Evolutionary conservation across 148 eudicot species (phyloP).

Genomic region (Chenopodium album): DNA sequence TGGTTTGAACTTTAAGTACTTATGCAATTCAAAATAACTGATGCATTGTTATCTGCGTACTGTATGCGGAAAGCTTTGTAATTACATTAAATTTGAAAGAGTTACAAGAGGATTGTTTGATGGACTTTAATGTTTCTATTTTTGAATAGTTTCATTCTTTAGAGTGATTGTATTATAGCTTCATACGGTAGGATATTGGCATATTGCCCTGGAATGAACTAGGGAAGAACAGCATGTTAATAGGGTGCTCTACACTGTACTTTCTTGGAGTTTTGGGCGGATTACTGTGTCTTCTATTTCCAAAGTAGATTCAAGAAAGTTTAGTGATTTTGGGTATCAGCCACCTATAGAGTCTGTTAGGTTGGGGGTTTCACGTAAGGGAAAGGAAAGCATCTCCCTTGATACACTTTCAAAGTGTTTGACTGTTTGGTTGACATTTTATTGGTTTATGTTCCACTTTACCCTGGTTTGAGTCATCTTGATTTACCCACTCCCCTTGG

Average conservation of each 20-base stretch:
- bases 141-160: too few relatives aligned
- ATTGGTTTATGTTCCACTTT: not conserved
- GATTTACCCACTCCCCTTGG: not conserved
- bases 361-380: not conserved
- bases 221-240: not conserved
- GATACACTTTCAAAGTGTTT: not conserved
- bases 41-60: not conserved
- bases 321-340: not conserved
- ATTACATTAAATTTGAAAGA: too few relatives aligned
- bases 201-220: not conserved
- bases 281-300: not conserved
- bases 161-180: too few relatives aligned
- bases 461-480: not conserved
- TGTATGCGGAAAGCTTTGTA: too few relatives aligned
- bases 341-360: not conserved
- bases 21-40: not conserved
- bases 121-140: too few relatives aligned
- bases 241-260: too few relatives aligned
- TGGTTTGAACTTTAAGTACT: not conserved
- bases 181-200: too few relatives aligned
- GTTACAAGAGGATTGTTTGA: too few relatives aligned
- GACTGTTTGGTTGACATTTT: not conserved
- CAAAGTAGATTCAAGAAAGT: not conserved
- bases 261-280: not conserved
- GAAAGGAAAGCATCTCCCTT: not conserved